Percentiles rank a stretch among this genome's conserved stretches.
Conservation (phyloP, 2,329 filamentous ascomycete genomes). For the Beauveria caledonica region DNA sequence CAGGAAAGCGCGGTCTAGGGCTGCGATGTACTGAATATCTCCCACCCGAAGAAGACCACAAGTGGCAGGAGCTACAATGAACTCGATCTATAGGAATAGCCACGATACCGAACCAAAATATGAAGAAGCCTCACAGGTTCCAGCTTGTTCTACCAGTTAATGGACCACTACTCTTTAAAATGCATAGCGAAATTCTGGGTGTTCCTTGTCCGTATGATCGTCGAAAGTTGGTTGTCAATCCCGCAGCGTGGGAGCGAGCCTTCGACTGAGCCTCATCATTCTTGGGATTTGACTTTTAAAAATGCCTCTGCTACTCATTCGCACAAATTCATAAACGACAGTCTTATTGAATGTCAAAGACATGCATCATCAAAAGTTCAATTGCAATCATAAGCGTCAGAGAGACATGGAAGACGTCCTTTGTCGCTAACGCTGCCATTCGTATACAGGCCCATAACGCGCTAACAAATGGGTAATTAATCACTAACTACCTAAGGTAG, state of each 20-base stretch:
- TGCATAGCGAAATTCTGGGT: background rate
- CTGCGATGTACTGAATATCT: background rate
- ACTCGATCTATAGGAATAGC: too few relatives aligned
- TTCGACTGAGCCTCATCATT: background rate
- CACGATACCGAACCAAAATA: too few relatives aligned
- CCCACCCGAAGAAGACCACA: too few relatives aligned
- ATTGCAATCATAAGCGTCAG: slow-evolving; percentile 2
- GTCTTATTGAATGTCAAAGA: background rate
- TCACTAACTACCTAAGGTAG: too few relatives aligned
- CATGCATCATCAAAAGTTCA: background rate
- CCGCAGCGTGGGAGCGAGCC: background rate
- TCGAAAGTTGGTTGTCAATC: background rate
- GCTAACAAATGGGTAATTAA: too few relatives aligned
- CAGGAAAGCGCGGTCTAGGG: background rate
- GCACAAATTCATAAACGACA: background rate
- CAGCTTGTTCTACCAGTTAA: too few relatives aligned
- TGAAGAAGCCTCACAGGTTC: too few relatives aligned
- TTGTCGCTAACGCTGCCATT: background rate
- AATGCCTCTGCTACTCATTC: background rate
- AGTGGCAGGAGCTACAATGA: background rate
- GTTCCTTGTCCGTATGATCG: background rate
- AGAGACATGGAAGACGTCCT: slow-evolving; percentile 7
- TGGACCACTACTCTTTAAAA: background rate
- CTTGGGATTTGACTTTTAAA: background rate
- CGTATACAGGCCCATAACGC: too few relatives aligned